phyloP scores from a whole-genome alignment of 2,329 filamentous ascomycete genomes.

The Cordyceps cateniannulata region DNA sequence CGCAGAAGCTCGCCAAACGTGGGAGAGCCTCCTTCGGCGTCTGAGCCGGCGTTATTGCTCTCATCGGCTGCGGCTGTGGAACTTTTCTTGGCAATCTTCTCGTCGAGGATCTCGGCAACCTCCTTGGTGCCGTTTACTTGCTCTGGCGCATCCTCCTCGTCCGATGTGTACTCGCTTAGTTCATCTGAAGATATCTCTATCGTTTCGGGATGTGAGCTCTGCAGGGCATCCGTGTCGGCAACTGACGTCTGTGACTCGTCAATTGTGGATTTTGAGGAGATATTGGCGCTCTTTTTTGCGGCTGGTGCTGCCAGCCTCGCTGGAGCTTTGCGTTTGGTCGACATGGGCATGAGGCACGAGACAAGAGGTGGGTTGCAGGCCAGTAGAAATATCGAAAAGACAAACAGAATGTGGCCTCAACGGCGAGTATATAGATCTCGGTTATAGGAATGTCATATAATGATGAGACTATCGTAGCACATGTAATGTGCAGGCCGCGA shows the following conservation, averaged over 20 bases:
- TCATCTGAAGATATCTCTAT: conserved; percentile 55
- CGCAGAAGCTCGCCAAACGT: conserved; percentile 85
- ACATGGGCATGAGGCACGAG: conserved; percentile 36
- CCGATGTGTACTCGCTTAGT: conserved; percentile 40
- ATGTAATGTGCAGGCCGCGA: not conserved
- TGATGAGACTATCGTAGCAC: not conserved
- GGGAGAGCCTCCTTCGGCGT: conserved; percentile 48
- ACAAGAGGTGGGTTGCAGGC: not conserved
- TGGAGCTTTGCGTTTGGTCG: conserved; percentile 55
- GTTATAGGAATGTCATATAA: not conserved
- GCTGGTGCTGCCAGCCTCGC: conserved; percentile 51
- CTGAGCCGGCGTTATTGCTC: conserved; percentile 31
- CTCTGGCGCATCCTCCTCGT: conserved; percentile 31
- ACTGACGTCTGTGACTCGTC: conserved; percentile 55
- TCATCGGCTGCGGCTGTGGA: conserved; percentile 23
- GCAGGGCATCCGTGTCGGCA: conserved; percentile 34
- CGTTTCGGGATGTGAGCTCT: conserved; percentile 33
- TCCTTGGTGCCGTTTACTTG: conserved; percentile 15
- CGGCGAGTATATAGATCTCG: not conserved
- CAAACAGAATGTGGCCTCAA: not conserved
- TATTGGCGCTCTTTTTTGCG: conserved; percentile 47
- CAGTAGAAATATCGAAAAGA: not conserved
- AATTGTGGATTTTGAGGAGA: conserved; percentile 42
- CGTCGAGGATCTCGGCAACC: conserved; percentile 17
- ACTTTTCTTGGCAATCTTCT: conserved; percentile 21